Evolutionary conservation across 169 alveolate species (phyloP), one percentile per base, ranked within the genome.

Genomic region (Eimeria maxima): DNA sequence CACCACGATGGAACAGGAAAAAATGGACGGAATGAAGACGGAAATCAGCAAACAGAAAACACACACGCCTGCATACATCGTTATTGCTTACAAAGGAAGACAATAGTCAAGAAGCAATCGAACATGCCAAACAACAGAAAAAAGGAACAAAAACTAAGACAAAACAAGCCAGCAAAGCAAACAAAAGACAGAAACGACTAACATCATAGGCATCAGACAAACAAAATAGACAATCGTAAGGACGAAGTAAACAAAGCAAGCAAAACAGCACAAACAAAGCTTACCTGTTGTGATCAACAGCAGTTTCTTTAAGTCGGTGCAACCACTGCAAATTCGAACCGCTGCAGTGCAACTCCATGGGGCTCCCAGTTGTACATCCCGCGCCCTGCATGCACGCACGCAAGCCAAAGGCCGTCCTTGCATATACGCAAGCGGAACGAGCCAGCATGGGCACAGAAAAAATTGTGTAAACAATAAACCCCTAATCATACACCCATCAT

Each of bases 321-420:
- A 87, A 44, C 97, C 97, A 87, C 18, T 45, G 78, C 24, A 95
- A 57, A 57, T 95, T 80, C n/a, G 97, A 97, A 27, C 98, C 98
- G 92, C 97, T 98, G 83, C 98, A 97, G 90, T 95, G 98, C 33
- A 98, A 90, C 90, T 97, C 98, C 71, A 74, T 38, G 27, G 76
- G 55, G 55, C 76, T 53, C 33, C 53, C 53, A n/a, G 91, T 83
- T 38, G 8, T 24, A 65, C 91, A 53, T 2, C 53, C 91, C 18
- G 74, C 11, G 4, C 91, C 91, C 91, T 83, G 38, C 38, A 33
- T 33, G 38, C 38, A 33, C 38, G 0, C 38, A 33, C 38, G 38
- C 38, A 33, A 33, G 38, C 38, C 38, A 1, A 33, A 33, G 38
- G 38, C 38, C 38, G 38, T 33, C 38, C 38, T 33, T 33, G 38